Percentiles rank a stretch among this genome's conserved stretches.
phyloP scores from a whole-genome alignment of 164 flowering plant genomes.

The Vitis vinifera region ASM3070453v1 NC_081820.1:26872001-26872500 shows the following conservation, averaged over 20 bases:
- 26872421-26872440: conserved; percentile 10
- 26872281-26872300: conserved; percentile 17
- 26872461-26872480: not conserved
- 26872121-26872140: conserved; percentile 12
- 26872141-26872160: not conserved
- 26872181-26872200: conserved; percentile 20
- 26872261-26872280: conserved; percentile 5
- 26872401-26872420: conserved; percentile 19
- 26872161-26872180: conserved; percentile 11
- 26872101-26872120: conserved; percentile 11
- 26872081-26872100: conserved; percentile 3
- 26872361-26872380: not conserved
- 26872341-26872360: not conserved
- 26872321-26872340: not conserved
- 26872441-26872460: conserved; percentile 8
- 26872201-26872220: conserved; percentile 9
- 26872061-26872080: not conserved
- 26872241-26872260: not conserved
- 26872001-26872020: not conserved
- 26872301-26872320: conserved; percentile 17
- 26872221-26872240: not conserved
- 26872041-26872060: conserved; percentile 7
- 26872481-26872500: not conserved
- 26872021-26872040: not conserved
- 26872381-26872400: not conserved